phyloP scores from a whole-genome alignment of 2,329 filamentous ascomycete genomes.

The Plenodomus lindquistii region DNA sequence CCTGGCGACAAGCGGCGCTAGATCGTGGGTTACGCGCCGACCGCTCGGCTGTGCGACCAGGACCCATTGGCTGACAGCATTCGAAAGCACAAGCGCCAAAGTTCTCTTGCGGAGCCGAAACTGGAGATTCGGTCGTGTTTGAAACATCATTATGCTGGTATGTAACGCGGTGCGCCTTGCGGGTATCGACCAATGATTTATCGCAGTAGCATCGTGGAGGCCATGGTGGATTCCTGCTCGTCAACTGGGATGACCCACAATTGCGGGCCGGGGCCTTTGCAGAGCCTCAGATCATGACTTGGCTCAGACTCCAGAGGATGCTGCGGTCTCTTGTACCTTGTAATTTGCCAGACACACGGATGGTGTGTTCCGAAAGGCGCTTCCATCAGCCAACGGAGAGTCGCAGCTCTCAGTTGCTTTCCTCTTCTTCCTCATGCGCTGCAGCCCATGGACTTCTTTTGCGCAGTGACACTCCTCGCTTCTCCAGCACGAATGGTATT shows the following conservation, averaged over 20 bases:
- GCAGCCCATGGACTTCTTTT: constrained; percentile 46
- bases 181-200: constrained; percentile 1
- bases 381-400: background rate
- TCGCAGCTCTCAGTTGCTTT: constrained; percentile 5
- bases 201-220: background rate
- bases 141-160: constrained; percentile 15
- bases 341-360: too few species aligned
- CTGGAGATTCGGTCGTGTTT: constrained; percentile 11
- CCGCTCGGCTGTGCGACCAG: constrained; percentile 18
- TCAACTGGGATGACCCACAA: background rate
- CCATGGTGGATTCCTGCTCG: constrained; percentile 1
- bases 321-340: background rate
- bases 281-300: background rate
- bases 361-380: background rate
- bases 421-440: constrained; percentile 42
- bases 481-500: constrained; percentile 41
- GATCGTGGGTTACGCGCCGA: constrained; percentile 24
- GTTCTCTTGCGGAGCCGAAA: constrained; percentile 14
- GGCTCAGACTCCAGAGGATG: background rate
- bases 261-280: background rate
- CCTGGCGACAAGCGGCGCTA: constrained; percentile 8
- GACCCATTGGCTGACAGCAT: constrained; percentile 17
- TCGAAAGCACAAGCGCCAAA: constrained; percentile 13
- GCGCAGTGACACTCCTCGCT: constrained; percentile 39
- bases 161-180: background rate